Conservation (phyloP, 148 eudicot species). For the Camellia japonica region DNA sequence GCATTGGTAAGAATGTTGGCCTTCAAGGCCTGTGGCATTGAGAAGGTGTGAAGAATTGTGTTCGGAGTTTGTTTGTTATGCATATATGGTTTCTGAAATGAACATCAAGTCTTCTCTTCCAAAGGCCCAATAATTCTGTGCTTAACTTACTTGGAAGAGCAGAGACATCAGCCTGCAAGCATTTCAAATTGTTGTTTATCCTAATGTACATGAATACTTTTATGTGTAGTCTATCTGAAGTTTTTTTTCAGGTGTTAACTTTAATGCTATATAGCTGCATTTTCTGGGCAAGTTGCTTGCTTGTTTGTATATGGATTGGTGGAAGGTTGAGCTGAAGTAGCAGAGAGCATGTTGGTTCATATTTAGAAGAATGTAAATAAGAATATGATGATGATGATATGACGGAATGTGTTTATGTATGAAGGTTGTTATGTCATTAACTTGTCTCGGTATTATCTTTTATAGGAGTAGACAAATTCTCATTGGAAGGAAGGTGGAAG, state of each 20-base stretch:
- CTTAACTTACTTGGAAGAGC: neutral
- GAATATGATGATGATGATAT: neutral
- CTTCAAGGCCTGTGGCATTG: neutral
- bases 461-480: neutral
- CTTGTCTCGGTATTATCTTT: neutral
- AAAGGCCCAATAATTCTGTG: neutral
- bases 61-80: neutral
- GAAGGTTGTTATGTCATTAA: neutral
- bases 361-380: neutral
- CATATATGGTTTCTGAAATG: neutral
- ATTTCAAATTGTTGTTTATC: neutral
- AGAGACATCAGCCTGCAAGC: neutral
- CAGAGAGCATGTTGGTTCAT: neutral
- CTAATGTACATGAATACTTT: neutral
- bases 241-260: neutral
- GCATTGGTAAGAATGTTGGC: neutral
- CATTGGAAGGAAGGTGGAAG: neutral
- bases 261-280: neutral
- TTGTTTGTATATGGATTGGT: neutral
- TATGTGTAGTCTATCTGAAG: neutral
- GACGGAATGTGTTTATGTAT: neutral
- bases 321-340: neutral
- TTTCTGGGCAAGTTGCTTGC: neutral
- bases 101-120: neutral
- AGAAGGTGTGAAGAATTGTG: constrained; percentile 4